Base-by-base conservation (phyloP, 805 yeast species). In the Saccharomycopsis selenospora region DNA sequence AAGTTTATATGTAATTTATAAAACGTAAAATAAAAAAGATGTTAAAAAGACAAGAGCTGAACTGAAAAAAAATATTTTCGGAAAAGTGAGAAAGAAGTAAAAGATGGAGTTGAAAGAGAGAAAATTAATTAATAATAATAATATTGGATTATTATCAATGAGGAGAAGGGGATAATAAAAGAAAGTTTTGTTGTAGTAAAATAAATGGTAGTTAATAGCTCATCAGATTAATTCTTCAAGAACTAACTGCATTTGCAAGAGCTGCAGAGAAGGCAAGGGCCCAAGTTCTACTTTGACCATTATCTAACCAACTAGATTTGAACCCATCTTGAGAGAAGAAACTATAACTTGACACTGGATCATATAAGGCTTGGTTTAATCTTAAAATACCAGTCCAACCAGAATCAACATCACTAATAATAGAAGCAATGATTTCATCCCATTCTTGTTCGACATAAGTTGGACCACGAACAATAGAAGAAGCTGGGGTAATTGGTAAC, bases 261-360 rank as follows among this genome's bases (percentile, higher is more conserved):
- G 52, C 2, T 80, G 76, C 95, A 41, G 86, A 71, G 56, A 76
- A 85, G 0, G 95, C 80, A 55, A 89, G 69, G n/a, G 90, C 82
- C 95, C 96, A 89, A 0, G 96, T 83, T 53, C 80, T 67, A 17
- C 91, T 80, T 71, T 88, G 91, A 2, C 97, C 97, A 51, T 77
- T 76, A 58, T 90, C 97, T 42, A 90, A 75, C 56, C 73, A 73
- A 3, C 61, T 56, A 14, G 67, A 66, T 36, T 69, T 59, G 73
- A 86, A 89, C 45, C 66, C 67, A 3, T 68, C 55, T 33, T 76
- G 61, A 1, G 80, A 61, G 61, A 85, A 87, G 65, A 77, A 88
- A 2, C 65, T 54, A 58, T 79, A 87, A 0, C 95, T 71, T 0
- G 72, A 47, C 26, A 61, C 55, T 0, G 96, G 90, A 60, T 89